Evolutionary conservation across 108 stramenopile genomes (phyloP).

Genomic region (Cyclotella atomus): DNA sequence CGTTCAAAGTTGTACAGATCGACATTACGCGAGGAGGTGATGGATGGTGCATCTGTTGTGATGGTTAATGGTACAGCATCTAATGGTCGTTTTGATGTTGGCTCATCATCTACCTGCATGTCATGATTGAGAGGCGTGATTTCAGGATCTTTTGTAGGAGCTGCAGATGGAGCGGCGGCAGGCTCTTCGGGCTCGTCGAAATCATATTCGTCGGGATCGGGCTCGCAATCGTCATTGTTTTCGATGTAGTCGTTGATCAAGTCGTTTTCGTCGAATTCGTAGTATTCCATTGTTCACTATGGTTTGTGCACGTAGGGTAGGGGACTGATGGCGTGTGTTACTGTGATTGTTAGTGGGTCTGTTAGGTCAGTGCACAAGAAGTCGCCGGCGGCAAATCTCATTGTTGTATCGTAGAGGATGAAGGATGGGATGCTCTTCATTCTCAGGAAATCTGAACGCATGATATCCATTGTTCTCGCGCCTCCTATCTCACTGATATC

Average conservation of each 20-base stretch:
- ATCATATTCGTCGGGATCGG: constrained; percentile 19
- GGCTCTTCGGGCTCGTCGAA: constrained; percentile 6
- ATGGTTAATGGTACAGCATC: not conserved
- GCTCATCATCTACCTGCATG: not conserved
- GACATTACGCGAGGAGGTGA: not conserved
- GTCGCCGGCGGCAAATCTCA: too few species aligned
- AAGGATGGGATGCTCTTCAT: too few species aligned
- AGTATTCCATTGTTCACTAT: not conserved
- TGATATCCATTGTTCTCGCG: too few species aligned
- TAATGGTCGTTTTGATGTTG: too few species aligned
- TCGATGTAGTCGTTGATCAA: constrained; percentile 64
- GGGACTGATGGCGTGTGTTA: too few species aligned
- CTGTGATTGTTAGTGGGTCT: too few species aligned
- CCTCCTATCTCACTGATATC: too few species aligned
- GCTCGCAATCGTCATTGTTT: constrained; percentile 47
- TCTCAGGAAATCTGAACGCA: too few species aligned
- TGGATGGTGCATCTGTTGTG: not conserved
- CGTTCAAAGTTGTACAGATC: constrained; percentile 42
- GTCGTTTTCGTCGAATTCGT: constrained; percentile 57
- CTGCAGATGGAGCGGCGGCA: not conserved
- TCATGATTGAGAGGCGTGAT: too few species aligned
- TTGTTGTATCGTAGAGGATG: too few species aligned
- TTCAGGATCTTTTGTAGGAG: too few species aligned
- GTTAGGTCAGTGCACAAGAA: too few species aligned
- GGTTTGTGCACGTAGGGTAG: not conserved